phyloP scores from a whole-genome alignment of 108 stramenopile species.

The Nitzschia sp. region DNA sequence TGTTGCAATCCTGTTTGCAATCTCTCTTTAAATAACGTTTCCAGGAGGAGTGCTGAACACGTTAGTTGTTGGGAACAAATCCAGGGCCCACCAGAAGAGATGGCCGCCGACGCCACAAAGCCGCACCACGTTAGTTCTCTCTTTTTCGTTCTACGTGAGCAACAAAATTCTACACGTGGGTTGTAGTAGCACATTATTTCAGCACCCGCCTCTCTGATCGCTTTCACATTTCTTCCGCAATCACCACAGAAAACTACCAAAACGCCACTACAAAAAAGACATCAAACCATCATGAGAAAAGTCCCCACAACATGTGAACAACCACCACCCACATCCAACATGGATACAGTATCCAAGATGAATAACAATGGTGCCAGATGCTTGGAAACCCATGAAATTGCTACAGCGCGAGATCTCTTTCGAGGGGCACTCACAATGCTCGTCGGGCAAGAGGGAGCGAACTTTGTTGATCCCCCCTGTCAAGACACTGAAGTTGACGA shows the following conservation, averaged over 20 bases:
- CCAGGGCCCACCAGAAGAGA: too few relatives aligned
- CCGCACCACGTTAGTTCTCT: too few relatives aligned
- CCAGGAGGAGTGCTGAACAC: too few relatives aligned
- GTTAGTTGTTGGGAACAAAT: too few relatives aligned
- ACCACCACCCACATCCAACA: neutral
- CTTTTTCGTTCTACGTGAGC: too few relatives aligned
- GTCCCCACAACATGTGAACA: neutral
- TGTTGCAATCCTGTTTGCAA: too few relatives aligned
- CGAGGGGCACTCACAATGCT: slow-evolving; percentile 3
- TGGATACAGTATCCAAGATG: slow-evolving; percentile 3
- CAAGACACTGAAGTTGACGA: too few relatives aligned
- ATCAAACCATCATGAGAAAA: neutral
- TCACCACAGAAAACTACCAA: neutral
- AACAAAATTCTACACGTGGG: too few relatives aligned
- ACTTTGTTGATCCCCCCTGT: neutral
- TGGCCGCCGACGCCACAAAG: too few relatives aligned
- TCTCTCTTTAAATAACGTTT: too few relatives aligned
- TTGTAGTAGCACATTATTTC: too few relatives aligned
- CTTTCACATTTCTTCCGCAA: neutral
- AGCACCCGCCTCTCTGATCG: too few relatives aligned
- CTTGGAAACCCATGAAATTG: neutral
- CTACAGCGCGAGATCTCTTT: slow-evolving; percentile 4
- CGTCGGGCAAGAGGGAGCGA: neutral
- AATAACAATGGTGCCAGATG: slow-evolving; percentile 9
- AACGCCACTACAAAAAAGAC: neutral